These are phyloP conservation scores for Orbilia ellipsospora DNA, from an alignment of 2,329 filamentous ascomycete genomes.

Conservation along the genomic window DNA sequence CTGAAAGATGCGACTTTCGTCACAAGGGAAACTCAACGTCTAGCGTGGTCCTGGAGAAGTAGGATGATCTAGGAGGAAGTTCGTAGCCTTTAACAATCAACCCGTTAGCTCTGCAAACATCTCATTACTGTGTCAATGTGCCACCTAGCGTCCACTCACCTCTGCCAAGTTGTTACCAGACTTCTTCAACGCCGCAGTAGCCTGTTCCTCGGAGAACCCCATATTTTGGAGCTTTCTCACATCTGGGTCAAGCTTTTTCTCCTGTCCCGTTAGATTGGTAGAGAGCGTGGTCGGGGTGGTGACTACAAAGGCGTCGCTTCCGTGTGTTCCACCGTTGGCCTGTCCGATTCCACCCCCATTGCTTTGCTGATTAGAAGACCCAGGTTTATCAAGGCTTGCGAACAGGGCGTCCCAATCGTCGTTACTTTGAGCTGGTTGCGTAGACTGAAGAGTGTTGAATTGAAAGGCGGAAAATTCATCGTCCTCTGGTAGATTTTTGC, in stretches of 20 bases:
- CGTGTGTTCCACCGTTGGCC: slow-evolving; percentile 57
- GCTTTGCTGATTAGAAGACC: slow-evolving; percentile 72
- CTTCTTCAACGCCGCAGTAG: slow-evolving; percentile 85
- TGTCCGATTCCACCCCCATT: slow-evolving; percentile 58
- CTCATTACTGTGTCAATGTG: too few species aligned
- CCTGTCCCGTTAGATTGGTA: slow-evolving; percentile 49
- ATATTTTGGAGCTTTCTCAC: slow-evolving; percentile 88
- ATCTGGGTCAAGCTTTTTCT: slow-evolving; percentile 78
- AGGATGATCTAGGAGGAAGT: slow-evolving; percentile 51
- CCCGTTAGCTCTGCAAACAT: neutral
- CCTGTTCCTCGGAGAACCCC: slow-evolving; percentile 81
- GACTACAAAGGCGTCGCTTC: slow-evolving; percentile 31
- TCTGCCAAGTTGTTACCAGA: slow-evolving; percentile 96
- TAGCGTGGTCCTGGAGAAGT: slow-evolving; percentile 45
- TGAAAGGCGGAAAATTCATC: slow-evolving; percentile 68
- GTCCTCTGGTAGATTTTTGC: slow-evolving; percentile 59
- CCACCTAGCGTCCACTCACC: slow-evolving; percentile 68
- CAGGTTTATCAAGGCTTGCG: slow-evolving; percentile 63
- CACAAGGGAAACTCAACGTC: neutral
- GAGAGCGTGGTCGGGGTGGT: slow-evolving; percentile 4
- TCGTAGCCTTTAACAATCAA: slow-evolving; percentile 50
- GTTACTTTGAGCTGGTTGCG: slow-evolving; percentile 61
- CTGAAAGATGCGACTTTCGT: slow-evolving; percentile 22
- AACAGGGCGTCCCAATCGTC: slow-evolving; percentile 98
- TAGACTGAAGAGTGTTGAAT: slow-evolving; percentile 63